Conservation (phyloP, 1,284 basidiomycete genomes). For the Apiotrichum laibachii region DNA sequence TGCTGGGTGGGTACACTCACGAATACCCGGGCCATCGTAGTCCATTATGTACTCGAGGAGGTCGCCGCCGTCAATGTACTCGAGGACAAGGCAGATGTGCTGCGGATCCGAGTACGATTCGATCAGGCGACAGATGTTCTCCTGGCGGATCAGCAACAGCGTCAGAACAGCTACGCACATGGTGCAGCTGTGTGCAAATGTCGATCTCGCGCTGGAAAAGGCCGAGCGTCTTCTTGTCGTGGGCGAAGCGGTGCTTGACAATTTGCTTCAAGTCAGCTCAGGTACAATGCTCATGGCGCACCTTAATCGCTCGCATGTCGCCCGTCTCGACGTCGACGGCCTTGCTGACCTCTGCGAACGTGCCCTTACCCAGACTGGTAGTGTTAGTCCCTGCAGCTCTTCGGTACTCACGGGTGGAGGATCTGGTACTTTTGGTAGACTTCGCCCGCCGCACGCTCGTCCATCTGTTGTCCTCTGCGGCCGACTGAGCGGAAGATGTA, state of each 20-base stretch:
- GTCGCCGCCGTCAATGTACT: slow-evolving; percentile 78
- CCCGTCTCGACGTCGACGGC: slow-evolving; percentile 50
- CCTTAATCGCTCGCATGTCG: slow-evolving; percentile 49
- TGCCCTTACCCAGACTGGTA: slow-evolving; percentile 48
- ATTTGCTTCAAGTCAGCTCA: slow-evolving; percentile 50
- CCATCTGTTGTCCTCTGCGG: slow-evolving; percentile 38
- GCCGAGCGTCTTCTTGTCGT: slow-evolving; percentile 53
- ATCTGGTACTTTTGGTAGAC: slow-evolving; percentile 49
- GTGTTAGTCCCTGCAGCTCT: slow-evolving; percentile 8
- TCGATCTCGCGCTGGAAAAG: slow-evolving; percentile 71
- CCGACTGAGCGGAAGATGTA: slow-evolving; percentile 54
- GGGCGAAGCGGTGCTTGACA: slow-evolving; percentile 51
- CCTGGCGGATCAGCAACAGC: slow-evolving; percentile 38
- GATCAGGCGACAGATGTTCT: slow-evolving; percentile 74
- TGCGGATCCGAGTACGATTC: slow-evolving; percentile 70
- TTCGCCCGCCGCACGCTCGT: slow-evolving; percentile 51
- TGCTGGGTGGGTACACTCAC: slow-evolving; percentile 53
- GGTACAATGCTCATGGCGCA: slow-evolving; percentile 17
- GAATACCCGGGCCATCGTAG: slow-evolving; percentile 54
- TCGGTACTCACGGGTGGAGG: slow-evolving; percentile 36
- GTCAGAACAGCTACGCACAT: slow-evolving; percentile 49
- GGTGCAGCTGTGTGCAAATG: slow-evolving; percentile 70
- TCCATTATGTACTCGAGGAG: slow-evolving; percentile 74
- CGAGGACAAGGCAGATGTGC: slow-evolving; percentile 59
- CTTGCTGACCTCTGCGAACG: slow-evolving; percentile 51